Evolutionary conservation across 208 protist species (phyloP), one percentile per base, ranked within the genome.

Genomic region (Crithidia mellificae): DNA sequence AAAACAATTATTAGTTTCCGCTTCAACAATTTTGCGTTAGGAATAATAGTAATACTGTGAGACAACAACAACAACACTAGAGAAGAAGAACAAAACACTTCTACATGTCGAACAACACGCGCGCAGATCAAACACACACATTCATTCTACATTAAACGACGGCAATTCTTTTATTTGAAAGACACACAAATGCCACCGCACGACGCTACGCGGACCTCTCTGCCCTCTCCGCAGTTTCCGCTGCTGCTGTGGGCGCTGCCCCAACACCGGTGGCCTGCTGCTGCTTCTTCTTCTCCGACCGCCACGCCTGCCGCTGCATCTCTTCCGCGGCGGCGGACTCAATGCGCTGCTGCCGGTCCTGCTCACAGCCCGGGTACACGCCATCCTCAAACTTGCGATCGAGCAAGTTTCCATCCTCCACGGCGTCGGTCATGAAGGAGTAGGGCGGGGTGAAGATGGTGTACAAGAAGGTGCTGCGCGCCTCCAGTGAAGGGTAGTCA

Each of bases 331-430:
- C 86, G 14, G 73, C 77, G 15, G 50, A 68, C 57, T 91, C 83
- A 65, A 93, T 91, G 47, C 85, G 90, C 77, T 85, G 76, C 72
- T 86, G 84, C 1, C 79, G 76, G 47, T 95, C 90, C 29, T 77
- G 71, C 69, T 91, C 87, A 41, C 75, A 83, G 44, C 91, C 91
- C 0, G 91, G 91, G 66, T 96, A 96, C 51, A 96, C 68, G 41
- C 85, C 85, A 49, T 96, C 88, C 63, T 96, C 91, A 56, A 93
- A 93, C 75, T 87, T 91, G n/a, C 91, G 91, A 66, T 94, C 84
- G 1, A 96, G 85, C 39, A 96, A 38, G 50, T 93, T 86, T 25
- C 78, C 85, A 50, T 96, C 87, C 12, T 74, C 63, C 6, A 94
- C 80, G 44, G 59, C 50, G 61, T 92, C 84, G 12, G 80, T 72